Evolutionary conservation across 1,284 basidiomycete genomes (phyloP), one percentile per base, ranked within the genome.

Genomic region (Ceratobasidium sp.): DNA sequence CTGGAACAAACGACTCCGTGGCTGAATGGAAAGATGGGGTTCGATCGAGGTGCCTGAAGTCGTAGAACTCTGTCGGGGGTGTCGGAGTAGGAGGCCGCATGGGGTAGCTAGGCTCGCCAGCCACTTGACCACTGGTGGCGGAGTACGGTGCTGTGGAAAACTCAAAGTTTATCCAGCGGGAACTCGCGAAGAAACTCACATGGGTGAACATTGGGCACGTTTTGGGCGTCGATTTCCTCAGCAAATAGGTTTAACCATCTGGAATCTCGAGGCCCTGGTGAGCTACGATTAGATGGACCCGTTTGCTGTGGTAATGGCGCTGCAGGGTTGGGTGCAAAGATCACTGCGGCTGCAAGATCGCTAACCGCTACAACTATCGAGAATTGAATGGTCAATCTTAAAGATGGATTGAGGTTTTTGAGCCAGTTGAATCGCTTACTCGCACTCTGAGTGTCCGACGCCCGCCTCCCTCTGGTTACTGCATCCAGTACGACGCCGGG

Each of bases 41-140:
- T 30, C 41, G 68, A 41, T 70, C 68, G n/a, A 57, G 35, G 30
- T 70, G 52, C 16, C 68, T 55, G 41, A 70, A 70, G 30, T 70
- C 68, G 35, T 57, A 52, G 6, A 59, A 6, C 18, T 41, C 68
- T 20, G 55, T 5, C 7, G 41, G 33, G 10, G 68, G 50, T 27
- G 38, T 14, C 7, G 68, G 68, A 68, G 48, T 8, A 7, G 66
- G 46, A 18, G 46, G 23, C 16, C n/a, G 66, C 4, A 5, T 7
- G 30, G 46, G 38, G 46, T 68, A 35, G 46, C n/a, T 27, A 5
- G 27, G 27, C 7, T 23, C n/a, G 7, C 23, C 44, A 16, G 23
- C 3, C 27, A 10, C 44, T 48, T 16, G 20, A 16, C 30, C 5
- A 12, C 8, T 23, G 44, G n/a, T 14, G 20, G 14, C 16, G 46